Conservation (phyloP, 169 alveolate genomes). For the Perkinsus chesapeaki region DNA sequence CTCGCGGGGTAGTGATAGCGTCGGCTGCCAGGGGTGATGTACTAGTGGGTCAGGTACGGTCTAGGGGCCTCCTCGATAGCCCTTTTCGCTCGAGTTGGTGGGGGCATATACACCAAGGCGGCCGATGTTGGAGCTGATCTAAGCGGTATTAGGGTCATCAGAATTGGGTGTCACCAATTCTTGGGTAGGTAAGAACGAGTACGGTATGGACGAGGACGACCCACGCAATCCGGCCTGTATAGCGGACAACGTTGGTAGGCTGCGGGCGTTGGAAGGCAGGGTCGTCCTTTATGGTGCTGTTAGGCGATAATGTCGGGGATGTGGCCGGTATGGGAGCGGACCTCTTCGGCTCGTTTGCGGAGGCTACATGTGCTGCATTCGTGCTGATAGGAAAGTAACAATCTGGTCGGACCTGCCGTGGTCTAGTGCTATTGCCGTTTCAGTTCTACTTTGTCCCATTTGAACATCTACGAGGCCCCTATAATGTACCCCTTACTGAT, state of each 20-base stretch:
- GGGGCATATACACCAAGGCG: constrained; percentile 64
- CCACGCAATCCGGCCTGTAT: constrained; percentile 67
- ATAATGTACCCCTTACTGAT: constrained; percentile 33
- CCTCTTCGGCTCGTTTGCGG: constrained; percentile 69
- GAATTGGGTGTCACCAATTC: background rate
- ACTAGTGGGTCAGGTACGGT: constrained; percentile 55
- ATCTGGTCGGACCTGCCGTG: constrained; percentile 41
- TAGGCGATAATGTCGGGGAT: constrained; percentile 64
- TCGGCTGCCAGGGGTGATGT: constrained; percentile 8
- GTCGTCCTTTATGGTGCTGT: background rate
- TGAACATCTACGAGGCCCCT: background rate
- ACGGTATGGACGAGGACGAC: constrained; percentile 61
- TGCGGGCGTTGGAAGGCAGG: background rate
- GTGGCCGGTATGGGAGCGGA: constrained; percentile 77
- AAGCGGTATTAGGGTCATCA: constrained; percentile 30
- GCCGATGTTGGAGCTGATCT: constrained; percentile 71
- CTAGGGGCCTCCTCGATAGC: constrained; percentile 64
- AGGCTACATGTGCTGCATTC: constrained; percentile 68
- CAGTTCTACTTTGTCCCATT: background rate
- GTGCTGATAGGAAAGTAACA: constrained; percentile 55
- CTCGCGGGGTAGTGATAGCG: constrained; percentile 25
- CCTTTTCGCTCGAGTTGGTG: constrained; percentile 68
- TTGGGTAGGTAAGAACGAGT: constrained; percentile 59
- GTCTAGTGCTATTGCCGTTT: constrained; percentile 18
- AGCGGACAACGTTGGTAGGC: constrained; percentile 63